Evolutionary conservation across 768 basidiomycete genomes (phyloP), one percentile per base, ranked within the genome.

Genomic region (Tephrocybe sp.): DNA sequence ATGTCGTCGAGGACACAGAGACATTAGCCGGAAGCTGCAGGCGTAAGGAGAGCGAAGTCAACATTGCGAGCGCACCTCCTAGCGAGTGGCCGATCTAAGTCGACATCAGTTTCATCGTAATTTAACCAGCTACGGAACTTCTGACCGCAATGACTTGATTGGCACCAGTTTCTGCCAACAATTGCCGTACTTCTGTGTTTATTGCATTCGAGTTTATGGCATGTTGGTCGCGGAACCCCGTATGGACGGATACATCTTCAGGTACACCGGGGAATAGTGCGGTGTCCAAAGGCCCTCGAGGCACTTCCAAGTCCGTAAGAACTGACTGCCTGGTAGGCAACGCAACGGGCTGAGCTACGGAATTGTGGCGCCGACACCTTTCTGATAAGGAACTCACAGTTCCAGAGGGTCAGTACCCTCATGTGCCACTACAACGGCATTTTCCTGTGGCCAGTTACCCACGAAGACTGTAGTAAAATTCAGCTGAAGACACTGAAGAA

Each of bases 191-290:
- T 22, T 75, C 73, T 1, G 66, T 40, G 31, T 79, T 64, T 39
- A 83, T 77, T 13, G 62, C 47, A 0, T 54, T 27, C 0, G 66
- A 60, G 1, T 60, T 68, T 54, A 68, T 51, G 3, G 73, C 72
- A 9, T 81, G 80, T 47, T 75, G 71, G 24, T 71, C 61, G 9
- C 73, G 66, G 62, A 82, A 83, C 5, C 82, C 81, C 8, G 64
- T 63, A 59, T 83, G 80, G 3, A 75, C 76, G 35, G 66, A 58
- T 5, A 80, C 70, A 12, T 55, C 62, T 15, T 53, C 59, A 2
- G 73, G 64, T 13, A 79, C 59, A 2, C 77, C 79, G 1, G 80
- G 80, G 64, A 81, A 83, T 21, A 82, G 72, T 0, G 61, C 64
- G 0, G 70, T 31, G 58, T 79, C 64, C 15, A 81, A 67, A 9